Evolutionary conservation across 2,329 filamentous ascomycete species (phyloP).

Genomic region (Ascocoryne sarcoides): DNA sequence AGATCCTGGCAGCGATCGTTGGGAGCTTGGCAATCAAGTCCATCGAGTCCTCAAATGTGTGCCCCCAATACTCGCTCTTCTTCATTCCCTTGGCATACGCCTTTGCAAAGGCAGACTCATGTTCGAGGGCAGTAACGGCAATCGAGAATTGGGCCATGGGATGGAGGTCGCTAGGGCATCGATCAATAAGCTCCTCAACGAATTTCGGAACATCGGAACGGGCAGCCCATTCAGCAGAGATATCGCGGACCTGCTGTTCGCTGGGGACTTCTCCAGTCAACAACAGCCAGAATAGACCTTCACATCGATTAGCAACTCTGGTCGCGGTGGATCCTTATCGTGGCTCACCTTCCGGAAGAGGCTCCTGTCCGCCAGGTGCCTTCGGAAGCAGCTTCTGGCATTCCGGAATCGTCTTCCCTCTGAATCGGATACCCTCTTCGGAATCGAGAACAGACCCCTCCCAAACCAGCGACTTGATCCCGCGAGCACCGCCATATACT

Average conservation of each 20-base stretch:
- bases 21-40: slow-evolving; percentile 99
- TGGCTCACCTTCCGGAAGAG: slow-evolving; percentile 77
- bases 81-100: slow-evolving; percentile 98
- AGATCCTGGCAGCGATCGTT: slow-evolving; percentile 96
- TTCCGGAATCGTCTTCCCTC: slow-evolving; percentile 97
- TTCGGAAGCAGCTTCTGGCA: slow-evolving; percentile 97
- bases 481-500: slow-evolving; percentile 97
- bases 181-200: slow-evolving; percentile 98
- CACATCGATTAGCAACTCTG: slow-evolving; percentile 3
- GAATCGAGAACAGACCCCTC: slow-evolving; percentile 96
- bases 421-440: slow-evolving; percentile 98
- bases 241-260: slow-evolving; percentile 96
- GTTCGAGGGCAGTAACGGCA: slow-evolving; percentile 95
- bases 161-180: slow-evolving; percentile 97
- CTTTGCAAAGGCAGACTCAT: slow-evolving; percentile 95
- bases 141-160: slow-evolving; percentile 99
- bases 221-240: slow-evolving; percentile 98
- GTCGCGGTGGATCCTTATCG: slow-evolving; percentile 8
- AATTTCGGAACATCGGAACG: slow-evolving; percentile 96
- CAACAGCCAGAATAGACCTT: slow-evolving; percentile 98
- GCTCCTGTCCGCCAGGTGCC: slow-evolving; percentile 92
- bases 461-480: slow-evolving; percentile 98
- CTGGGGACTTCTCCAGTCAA: slow-evolving; percentile 94
- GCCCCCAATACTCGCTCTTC: slow-evolving; percentile 99
- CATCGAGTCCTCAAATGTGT: slow-evolving; percentile 99